Percentiles rank a stretch among this genome's conserved stretches.
Conservation (phyloP, 495 filamentous ascomycete genomes). For the Talaromyces ruber region DNA sequence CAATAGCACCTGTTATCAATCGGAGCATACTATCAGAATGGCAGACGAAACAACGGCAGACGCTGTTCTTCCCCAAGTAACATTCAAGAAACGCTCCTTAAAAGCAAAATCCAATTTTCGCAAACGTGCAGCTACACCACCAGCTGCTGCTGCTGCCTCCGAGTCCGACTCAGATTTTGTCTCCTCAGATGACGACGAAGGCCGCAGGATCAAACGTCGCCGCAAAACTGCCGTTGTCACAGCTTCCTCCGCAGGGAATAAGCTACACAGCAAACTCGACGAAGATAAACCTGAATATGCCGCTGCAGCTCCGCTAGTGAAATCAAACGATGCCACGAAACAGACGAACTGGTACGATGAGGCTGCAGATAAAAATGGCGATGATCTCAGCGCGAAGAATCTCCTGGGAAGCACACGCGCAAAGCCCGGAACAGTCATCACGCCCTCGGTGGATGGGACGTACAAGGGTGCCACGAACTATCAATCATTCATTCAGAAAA, state of each 20-base stretch:
- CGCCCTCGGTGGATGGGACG: slow-evolving; percentile 47
- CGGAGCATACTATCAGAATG: not conserved
- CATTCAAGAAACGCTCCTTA: slow-evolving; percentile 78
- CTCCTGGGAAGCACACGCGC: slow-evolving; percentile 56
- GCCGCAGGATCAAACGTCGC: slow-evolving; percentile 65
- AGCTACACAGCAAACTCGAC: slow-evolving; percentile 21
- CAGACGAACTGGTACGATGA: slow-evolving; percentile 87
- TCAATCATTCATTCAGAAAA: slow-evolving; percentile 68
- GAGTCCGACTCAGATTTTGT: slow-evolving; percentile 55
- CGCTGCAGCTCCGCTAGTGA: slow-evolving; percentile 41
- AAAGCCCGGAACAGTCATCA: slow-evolving; percentile 14
- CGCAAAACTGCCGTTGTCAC: slow-evolving; percentile 58
- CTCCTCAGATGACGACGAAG: slow-evolving; percentile 70
- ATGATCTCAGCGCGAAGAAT: slow-evolving; percentile 43
- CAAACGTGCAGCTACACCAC: slow-evolving; percentile 75
- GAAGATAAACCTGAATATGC: slow-evolving; percentile 47
- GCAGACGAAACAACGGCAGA: not conserved
- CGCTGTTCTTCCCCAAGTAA: slow-evolving; percentile 16
- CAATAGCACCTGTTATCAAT: not conserved
- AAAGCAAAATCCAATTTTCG: slow-evolving; percentile 72
- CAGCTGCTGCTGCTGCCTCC: slow-evolving; percentile 34
- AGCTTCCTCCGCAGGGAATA: slow-evolving; percentile 40
- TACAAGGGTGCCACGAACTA: slow-evolving; percentile 72
- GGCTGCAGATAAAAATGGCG: slow-evolving; percentile 21
- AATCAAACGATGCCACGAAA: slow-evolving; percentile 86